Evolutionary conservation across 2,329 filamentous ascomycete species (phyloP).

Genomic region (Rhexocercosporidium sp.): DNA sequence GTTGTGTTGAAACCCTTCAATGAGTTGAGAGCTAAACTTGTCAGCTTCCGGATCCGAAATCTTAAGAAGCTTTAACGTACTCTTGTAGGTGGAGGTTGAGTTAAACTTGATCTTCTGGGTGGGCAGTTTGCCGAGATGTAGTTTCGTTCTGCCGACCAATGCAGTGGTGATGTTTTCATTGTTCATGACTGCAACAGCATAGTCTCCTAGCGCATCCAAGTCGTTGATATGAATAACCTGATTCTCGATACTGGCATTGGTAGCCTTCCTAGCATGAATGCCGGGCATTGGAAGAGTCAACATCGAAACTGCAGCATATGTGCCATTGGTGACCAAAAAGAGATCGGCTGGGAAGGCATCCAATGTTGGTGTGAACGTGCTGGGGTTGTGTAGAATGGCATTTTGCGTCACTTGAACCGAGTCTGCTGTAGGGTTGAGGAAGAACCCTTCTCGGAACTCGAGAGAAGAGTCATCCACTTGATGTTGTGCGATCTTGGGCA

Average conservation of each 20-base stretch:
- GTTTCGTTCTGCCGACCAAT: slow-evolving; percentile 55
- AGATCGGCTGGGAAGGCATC: slow-evolving; percentile 58
- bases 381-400: slow-evolving; percentile 52
- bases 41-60: slow-evolving; percentile 6
- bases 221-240: slow-evolving; percentile 51
- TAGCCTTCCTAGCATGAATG: slow-evolving; percentile 39
- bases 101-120: slow-evolving; percentile 58
- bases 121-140: slow-evolving; percentile 57
- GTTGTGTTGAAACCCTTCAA: slow-evolving; percentile 57
- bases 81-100: slow-evolving; percentile 61
- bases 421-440: slow-evolving; percentile 54
- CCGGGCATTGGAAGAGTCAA: slow-evolving; percentile 37
- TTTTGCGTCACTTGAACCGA: slow-evolving; percentile 54
- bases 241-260: slow-evolving; percentile 50
- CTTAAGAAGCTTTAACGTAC: slow-evolving; percentile 42
- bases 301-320: slow-evolving; percentile 34
- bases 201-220: slow-evolving; percentile 53
- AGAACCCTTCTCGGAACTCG: slow-evolving; percentile 54
- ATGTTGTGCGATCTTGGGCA: slow-evolving; percentile 61
- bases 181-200: slow-evolving; percentile 52
- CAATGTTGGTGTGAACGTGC: slow-evolving; percentile 58
- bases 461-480: slow-evolving; percentile 58
- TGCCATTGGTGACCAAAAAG: slow-evolving; percentile 49
- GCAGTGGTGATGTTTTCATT: slow-evolving; percentile 55
- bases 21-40: slow-evolving; percentile 58